Evolutionary conservation across 2,329 filamentous ascomycete species (phyloP), one percentile per base, ranked within the genome.

Genomic region (Microascus cirrosus): DNA sequence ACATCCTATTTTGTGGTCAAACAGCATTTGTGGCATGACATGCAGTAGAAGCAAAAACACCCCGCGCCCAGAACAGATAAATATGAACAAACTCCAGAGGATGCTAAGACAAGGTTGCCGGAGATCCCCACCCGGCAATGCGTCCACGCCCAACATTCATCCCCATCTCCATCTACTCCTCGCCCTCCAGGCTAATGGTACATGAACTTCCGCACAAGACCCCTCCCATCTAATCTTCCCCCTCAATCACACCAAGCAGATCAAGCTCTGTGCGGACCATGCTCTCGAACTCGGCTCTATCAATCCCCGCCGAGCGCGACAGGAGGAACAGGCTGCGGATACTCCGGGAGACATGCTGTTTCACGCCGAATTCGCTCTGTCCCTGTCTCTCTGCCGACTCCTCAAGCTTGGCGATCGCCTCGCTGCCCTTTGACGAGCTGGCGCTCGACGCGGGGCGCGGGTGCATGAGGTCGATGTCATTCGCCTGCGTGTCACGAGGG

Each of bases 301-400:
- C 83, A 63, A 94, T 91, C 0, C 89, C 89, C 24, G 83, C 83
- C 1, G 84, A 79, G 50, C 80, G 81, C 25, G 88, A 85, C 61
- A 94, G 71, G 62, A 87, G 73, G 69, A 84, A 93, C 62, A 94
- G 70, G 69, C 86, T 91, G 74, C 89, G 87, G 58, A 94, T 81
- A 66, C 85, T 88, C 10, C 86, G 85, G 39, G 84, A 85, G 52
- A 94, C 84, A 70, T 93, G 89, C 70, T 91, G 86, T 70, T 87
- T 88, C 58, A 94, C 82, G 15, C 84, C 87, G 58, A 87, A 81
- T 70, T 91, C 87, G 58, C 77, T 82, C 64, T 85, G 81, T 60
- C 84, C 82, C 63, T 80, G 79, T 61, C 75, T 76, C 45, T 74
- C 77, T 2, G 80, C 81, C 18, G 73, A 74, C 54, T 78, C 77